Conservation (phyloP, 2,329 filamentous ascomycete species). For the Neofusicoccum sp. region DNA sequence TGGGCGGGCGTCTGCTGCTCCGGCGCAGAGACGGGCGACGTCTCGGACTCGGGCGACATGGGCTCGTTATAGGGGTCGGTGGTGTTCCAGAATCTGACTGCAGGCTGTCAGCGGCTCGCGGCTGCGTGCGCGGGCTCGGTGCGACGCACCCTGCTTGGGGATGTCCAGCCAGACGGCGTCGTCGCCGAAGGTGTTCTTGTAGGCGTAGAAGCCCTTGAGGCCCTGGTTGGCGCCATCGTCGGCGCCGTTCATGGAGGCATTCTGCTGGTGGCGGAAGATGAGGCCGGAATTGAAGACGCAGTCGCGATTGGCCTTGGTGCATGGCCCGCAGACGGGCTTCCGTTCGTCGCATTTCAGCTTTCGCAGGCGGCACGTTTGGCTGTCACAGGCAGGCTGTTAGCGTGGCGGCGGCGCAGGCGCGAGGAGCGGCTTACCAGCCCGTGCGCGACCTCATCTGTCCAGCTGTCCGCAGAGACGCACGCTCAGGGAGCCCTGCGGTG, state of each 20-base stretch:
- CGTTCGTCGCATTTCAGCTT: constrained; percentile 69
- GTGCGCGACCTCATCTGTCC: constrained; percentile 42
- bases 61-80: constrained; percentile 62
- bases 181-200: constrained; percentile 66
- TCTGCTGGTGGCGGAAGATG: constrained; percentile 69
- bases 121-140: neutral
- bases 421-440: constrained; percentile 36
- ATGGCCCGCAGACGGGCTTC: constrained; percentile 63
- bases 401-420: constrained; percentile 3
- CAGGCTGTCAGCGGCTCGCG: constrained; percentile 14
- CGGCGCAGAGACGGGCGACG: constrained; percentile 5
- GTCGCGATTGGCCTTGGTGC: constrained; percentile 61
- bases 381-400: constrained; percentile 24
- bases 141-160: constrained; percentile 56
- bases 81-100: constrained; percentile 64
- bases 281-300: constrained; percentile 65
- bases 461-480: constrained; percentile 20
- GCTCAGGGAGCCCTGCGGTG: constrained; percentile 12
- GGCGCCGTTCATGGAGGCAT: constrained; percentile 66
- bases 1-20: constrained; percentile 8
- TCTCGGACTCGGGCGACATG: constrained; percentile 30
- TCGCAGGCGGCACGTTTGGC: constrained; percentile 58
- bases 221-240: constrained; percentile 48
- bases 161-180: constrained; percentile 65
- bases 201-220: constrained; percentile 65